Evolutionary conservation across 169 alveolate genomes (phyloP), one percentile per base, ranked within the genome.

Genomic region (Plasmodium chabaudi): DNA sequence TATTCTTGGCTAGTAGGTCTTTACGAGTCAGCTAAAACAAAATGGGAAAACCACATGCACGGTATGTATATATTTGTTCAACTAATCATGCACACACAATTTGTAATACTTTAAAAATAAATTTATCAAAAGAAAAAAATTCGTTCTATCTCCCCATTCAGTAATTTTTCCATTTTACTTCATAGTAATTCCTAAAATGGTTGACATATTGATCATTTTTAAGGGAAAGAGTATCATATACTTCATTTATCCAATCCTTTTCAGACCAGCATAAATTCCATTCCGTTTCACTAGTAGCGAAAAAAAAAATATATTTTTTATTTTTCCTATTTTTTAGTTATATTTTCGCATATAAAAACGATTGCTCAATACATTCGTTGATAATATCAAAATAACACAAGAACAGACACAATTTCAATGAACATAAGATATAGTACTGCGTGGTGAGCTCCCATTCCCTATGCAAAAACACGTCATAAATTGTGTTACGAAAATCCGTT

Each of bases 191-290:
- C 39, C 99, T 98, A 89, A 95, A 97, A 88, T 98, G 99, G 64
- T 97, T 97, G 13, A 98, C 94, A 51, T 96, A 93, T 93, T 91
- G 95, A 84, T 97, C 94, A 27, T 98, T 95, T 71, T 94, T 94
- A 21, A 97, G 87, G 70, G 96, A 98, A 17, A 93, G 93, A 59
- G 95, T 97, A 79, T 97, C 98, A 84, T 96, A 92, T 5, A 94
- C 95, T 60, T 97, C 98, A 84, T 94, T 95, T 61, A 97, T 96
- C 97, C 97, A 95, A 67, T 97, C 99, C 87, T 97, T 95, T 91
- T 97, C 99, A 55, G 97, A 96, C 98, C 99, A 97, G 74, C 95
- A 94, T 55, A 97, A 70, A 91, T 97, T 98, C 98, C 98, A 97
- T 21, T 97, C 98, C 10, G 93, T 92, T 25, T 96, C 98, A 63